phyloP scores from a whole-genome alignment of 768 basidiomycete genomes.

The Paxillus ammoniavirescens region DNA sequence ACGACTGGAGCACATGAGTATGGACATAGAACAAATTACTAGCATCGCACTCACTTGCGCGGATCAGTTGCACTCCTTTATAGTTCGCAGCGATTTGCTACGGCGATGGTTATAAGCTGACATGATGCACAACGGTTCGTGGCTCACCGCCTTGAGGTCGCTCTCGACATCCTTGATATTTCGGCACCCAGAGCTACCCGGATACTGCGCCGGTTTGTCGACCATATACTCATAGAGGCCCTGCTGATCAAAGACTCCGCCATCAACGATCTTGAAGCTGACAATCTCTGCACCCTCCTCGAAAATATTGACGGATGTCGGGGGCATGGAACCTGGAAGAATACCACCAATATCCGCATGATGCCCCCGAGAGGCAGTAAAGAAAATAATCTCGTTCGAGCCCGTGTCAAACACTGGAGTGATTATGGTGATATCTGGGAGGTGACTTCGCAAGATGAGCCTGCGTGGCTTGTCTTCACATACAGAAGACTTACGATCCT shows the following conservation, averaged over 20 bases:
- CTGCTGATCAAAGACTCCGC: conserved; percentile 75
- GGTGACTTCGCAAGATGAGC: conserved; percentile 43
- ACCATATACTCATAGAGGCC: conserved; percentile 80
- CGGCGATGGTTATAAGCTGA: not conserved
- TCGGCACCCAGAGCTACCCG: conserved; percentile 84
- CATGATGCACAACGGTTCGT: not conserved
- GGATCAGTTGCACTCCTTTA: conserved; percentile 85
- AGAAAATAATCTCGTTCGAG: conserved; percentile 77
- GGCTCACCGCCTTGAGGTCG: conserved; percentile 81
- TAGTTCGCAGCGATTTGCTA: conserved; percentile 95
- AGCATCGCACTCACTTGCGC: conserved; percentile 53
- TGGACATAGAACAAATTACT: conserved; percentile 3
- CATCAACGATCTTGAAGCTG: conserved; percentile 87
- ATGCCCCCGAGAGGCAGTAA: conserved; percentile 91
- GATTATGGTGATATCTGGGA: conserved; percentile 91
- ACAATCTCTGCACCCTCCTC: conserved; percentile 93
- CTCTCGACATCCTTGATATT: conserved; percentile 89
- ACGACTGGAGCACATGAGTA: conserved; percentile 52
- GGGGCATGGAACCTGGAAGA: conserved; percentile 93
- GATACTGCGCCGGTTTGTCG: conserved; percentile 75
- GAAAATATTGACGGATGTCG: conserved; percentile 85
- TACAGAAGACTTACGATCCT: conserved; percentile 64
- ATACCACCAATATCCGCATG: conserved; percentile 95
- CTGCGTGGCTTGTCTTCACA: not conserved
- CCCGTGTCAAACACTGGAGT: conserved; percentile 81